These are phyloP conservation scores for Rusavskia elegans DNA, from an alignment of 495 filamentous ascomycete species.

Conservation along the genomic window DNA sequence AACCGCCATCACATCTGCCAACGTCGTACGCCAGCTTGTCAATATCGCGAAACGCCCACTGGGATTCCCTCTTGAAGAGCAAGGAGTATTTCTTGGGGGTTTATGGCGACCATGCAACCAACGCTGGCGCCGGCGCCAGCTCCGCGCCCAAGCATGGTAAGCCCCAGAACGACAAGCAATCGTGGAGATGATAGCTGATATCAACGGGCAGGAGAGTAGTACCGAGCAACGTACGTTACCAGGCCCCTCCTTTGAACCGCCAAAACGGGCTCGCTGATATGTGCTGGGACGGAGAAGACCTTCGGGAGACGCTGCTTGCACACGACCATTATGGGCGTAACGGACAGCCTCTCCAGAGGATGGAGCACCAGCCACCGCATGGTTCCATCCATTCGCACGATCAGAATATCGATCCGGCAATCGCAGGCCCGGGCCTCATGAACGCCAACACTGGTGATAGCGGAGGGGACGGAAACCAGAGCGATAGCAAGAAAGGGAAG, in stretches of 20 bases:
- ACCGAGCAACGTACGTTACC: not conserved
- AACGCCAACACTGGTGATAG: constrained; percentile 13
- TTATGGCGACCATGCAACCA: constrained; percentile 29
- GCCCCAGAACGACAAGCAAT: constrained; percentile 16
- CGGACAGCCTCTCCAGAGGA: constrained; percentile 22
- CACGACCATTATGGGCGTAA: constrained; percentile 26
- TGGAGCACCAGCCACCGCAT: constrained; percentile 25
- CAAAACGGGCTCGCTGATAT: not conserved
- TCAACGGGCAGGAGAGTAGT: not conserved
- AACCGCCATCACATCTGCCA: too few relatives aligned
- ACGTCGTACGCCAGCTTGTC: too few relatives aligned
- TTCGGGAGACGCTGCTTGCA: constrained; percentile 37
- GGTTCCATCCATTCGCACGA: constrained; percentile 29
- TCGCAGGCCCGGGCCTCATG: constrained; percentile 23
- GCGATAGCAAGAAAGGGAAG: constrained; percentile 44
- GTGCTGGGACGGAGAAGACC: constrained; percentile 23
- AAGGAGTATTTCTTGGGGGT: not conserved
- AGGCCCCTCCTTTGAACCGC: not conserved
- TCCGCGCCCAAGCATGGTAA: constrained; percentile 40
- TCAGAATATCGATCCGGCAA: constrained; percentile 38
- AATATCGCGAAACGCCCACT: too few relatives aligned
- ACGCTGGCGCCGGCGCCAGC: constrained; percentile 40
- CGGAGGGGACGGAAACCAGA: constrained; percentile 20
- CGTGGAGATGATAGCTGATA: constrained; percentile 8
- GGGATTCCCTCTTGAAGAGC: not conserved